Percentiles rank a stretch among this genome's conserved stretches.
Evolutionary conservation across 306 rosid genomes (phyloP).

Genomic region (Cicer judaicum): DNA sequence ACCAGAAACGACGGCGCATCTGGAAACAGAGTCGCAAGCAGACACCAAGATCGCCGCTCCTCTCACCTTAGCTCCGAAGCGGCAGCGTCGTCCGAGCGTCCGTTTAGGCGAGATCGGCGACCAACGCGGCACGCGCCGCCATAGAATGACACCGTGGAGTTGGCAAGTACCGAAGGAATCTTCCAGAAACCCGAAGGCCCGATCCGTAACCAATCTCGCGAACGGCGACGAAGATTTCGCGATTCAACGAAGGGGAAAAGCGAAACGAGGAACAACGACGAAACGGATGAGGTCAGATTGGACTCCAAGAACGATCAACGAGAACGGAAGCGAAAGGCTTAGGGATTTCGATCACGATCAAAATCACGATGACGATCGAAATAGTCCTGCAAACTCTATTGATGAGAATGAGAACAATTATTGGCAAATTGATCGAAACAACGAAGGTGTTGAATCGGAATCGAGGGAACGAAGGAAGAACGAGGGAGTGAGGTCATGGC

Average conservation of each 20-base stretch:
- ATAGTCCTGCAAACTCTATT: conserved; percentile 52
- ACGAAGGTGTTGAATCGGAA: conserved; percentile 55
- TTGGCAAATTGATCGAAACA: conserved; percentile 50
- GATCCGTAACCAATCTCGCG: conserved; percentile 54
- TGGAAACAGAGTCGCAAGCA: conserved; percentile 39
- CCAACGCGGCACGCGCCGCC: conserved; percentile 58
- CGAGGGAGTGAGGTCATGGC: conserved; percentile 68
- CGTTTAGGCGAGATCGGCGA: conserved; percentile 80
- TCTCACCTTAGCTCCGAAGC: conserved; percentile 52
- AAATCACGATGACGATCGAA: conserved; percentile 49
- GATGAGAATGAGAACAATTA: conserved; percentile 49
- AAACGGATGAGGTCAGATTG: conserved; percentile 64
- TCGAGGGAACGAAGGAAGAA: conserved; percentile 49
- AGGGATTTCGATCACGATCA: conserved; percentile 50
- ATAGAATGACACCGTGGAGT: conserved; percentile 54
- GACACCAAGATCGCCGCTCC: conserved; percentile 40
- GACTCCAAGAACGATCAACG: conserved; percentile 35
- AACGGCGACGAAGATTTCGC: conserved; percentile 57
- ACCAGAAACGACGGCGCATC: not conserved
- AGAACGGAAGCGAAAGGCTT: conserved; percentile 51
- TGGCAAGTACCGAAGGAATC: conserved; percentile 59
- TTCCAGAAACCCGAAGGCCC: conserved; percentile 55
- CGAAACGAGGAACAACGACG: conserved; percentile 56
- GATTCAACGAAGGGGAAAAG: conserved; percentile 47
- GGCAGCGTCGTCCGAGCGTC: conserved; percentile 81